A percentile compares a stretch with the other conserved stretches of the same genome.
Conservation (phyloP, 495 filamentous ascomycete genomes). For the Achaetomiella virescens region DNA sequence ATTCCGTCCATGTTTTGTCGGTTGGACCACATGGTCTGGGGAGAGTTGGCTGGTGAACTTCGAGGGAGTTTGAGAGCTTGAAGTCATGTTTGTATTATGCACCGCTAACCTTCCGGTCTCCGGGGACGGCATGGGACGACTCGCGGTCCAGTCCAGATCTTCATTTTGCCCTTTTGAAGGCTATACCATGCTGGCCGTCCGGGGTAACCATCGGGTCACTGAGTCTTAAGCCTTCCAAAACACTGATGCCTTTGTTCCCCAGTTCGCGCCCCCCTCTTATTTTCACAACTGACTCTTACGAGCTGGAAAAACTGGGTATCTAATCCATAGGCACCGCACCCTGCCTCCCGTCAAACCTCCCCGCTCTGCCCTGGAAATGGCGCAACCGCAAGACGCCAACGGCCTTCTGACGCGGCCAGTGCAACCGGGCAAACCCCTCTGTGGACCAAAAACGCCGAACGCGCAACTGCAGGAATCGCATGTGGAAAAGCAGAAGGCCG, state of each 20-base stretch:
- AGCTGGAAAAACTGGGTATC: constrained; percentile 17
- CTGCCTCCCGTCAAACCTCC: not conserved
- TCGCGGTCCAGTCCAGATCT: not conserved
- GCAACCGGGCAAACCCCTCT: not conserved
- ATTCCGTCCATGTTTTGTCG: too few relatives aligned
- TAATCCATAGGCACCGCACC: constrained; percentile 12
- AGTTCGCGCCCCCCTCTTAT: not conserved
- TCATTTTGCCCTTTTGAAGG: not conserved
- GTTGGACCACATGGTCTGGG: too few relatives aligned
- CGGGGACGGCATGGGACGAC: not conserved
- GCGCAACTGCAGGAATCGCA: constrained; percentile 6
- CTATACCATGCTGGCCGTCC: not conserved
- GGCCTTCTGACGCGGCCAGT: not conserved
- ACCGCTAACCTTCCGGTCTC: not conserved
- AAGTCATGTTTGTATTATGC: not conserved
- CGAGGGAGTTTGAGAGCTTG: too few relatives aligned
- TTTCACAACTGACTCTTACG: constrained; percentile 5
- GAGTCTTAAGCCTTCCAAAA: not conserved
- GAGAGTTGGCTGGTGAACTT: too few relatives aligned
- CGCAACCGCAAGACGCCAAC: not conserved
- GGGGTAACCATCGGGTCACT: not conserved
- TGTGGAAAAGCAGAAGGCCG: constrained; percentile 4
- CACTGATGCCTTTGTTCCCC: not conserved
- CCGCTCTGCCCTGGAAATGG: not conserved
- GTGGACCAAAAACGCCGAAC: constrained; percentile 12